Evolutionary conservation across 371 early-diverging fungal species (phyloP), one percentile per base, ranked within the genome.

Genomic region (Nematocida ironsii): DNA sequence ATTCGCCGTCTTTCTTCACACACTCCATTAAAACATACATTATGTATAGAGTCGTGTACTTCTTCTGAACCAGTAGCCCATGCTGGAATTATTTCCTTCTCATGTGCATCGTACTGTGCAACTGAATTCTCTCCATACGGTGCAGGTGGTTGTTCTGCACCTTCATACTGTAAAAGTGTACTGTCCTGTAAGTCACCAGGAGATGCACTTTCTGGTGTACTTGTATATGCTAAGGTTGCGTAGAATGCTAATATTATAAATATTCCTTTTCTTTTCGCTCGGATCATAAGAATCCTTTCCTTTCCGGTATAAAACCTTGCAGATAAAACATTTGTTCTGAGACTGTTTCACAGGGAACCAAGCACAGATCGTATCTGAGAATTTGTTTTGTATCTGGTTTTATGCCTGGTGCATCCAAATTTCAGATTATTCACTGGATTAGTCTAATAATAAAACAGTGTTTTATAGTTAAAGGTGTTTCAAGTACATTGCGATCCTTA

Each of bases 301-400:
- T 1, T 60, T 40, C 25, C 9, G 56, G n/a, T 75, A 75, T 75
- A 75, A 67, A 75, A 75, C 52, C 67, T 56, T 66, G 1, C 4
- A 48, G 16, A 5, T 75, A 75, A 75, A 75, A 75, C 76, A 75
- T 20, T 6, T 56, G 23, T 68, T 13, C 7, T 39, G 55, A 39
- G 6, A 69, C 18, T 56, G 76, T 75, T 75, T 75, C 11, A 27
- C 11, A 75, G 11, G 9, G 44, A 9, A 6, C 76, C 76, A 75
- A 58, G 25, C 42, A 67, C 13, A 2, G 16, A 1, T 3, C 2
- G 11, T 2, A 42, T n/a, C 44, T 25, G 3, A 64, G 42, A 74
- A 18, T 13, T 50, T 50, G 13, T 18, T 18, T 50, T 3, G 52
- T 50, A 3, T 50, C 3, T 50, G 52, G 52, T 50, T 18, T 50